These are phyloP conservation scores for Leccinum aurantiacum DNA, from an alignment of 768 basidiomycete genomes.

Conservation along the genomic window DNA sequence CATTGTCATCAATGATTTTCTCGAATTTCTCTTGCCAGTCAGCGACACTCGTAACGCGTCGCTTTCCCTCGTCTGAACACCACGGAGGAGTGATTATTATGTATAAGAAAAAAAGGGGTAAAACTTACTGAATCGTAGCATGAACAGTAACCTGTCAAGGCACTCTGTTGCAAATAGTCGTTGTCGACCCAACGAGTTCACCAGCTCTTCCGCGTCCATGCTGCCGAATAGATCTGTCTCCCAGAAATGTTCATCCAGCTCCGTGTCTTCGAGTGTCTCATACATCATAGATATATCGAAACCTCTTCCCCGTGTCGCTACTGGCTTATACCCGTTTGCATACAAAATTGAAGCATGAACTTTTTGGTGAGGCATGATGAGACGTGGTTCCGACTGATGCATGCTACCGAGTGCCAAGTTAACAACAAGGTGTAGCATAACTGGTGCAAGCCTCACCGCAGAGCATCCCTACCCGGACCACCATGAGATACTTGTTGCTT, in stretches of 20 bases:
- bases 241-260: slow-evolving; percentile 5
- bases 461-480: not conserved
- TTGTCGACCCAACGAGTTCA: not conserved
- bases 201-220: not conserved
- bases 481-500: slow-evolving; percentile 7
- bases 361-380: slow-evolving; percentile 1
- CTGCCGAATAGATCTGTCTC: slow-evolving; percentile 1
- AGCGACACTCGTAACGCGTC: not conserved
- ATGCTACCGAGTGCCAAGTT: not conserved
- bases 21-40: not conserved
- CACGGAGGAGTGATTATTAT: not conserved
- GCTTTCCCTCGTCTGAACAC: not conserved
- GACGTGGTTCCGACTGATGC: slow-evolving; percentile 14
- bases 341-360: not conserved
- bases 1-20: not conserved
- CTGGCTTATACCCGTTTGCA: not conserved
- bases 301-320: not conserved
- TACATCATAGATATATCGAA: not conserved
- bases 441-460: slow-evolving; percentile 7
- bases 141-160: not conserved
- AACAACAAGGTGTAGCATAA: not conserved
- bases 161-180: not conserved
- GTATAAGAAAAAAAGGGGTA: not conserved
- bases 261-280: not conserved
- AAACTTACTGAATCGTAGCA: not conserved